Conservation (phyloP, 495 filamentous ascomycete genomes). For the Hypomontagnella monticulosa region DNA sequence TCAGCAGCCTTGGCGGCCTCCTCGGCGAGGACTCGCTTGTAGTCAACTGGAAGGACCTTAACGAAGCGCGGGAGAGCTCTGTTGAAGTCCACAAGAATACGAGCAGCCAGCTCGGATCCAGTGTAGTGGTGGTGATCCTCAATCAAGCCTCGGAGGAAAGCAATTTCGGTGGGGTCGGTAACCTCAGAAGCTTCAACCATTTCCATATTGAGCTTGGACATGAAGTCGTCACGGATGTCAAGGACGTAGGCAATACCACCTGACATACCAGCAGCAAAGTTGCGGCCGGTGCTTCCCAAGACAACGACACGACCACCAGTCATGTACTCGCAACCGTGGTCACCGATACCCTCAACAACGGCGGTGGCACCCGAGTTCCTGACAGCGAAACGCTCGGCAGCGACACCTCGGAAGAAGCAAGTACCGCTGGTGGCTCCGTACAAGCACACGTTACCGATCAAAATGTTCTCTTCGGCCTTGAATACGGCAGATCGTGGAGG, state of each 20-base stretch:
- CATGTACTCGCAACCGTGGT: conserved; percentile 99
- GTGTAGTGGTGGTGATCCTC: conserved; percentile 99
- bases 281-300: conserved; percentile 93
- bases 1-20: conserved; percentile 86
- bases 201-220: conserved; percentile 95
- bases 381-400: conserved; percentile 97
- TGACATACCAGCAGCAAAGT: conserved; percentile 99
- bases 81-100: conserved; percentile 96
- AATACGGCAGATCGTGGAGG: conserved; percentile 92
- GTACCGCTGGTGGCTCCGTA: conserved; percentile 95
- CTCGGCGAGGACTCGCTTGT: conserved; percentile 92
- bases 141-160: conserved; percentile 90
- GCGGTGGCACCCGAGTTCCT: conserved; percentile 97
- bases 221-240: conserved; percentile 91
- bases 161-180: conserved; percentile 91
- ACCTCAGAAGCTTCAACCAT: conserved; percentile 95
- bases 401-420: conserved; percentile 97
- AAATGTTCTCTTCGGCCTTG: conserved; percentile 97
- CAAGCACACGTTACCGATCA: conserved; percentile 96
- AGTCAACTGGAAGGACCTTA: conserved; percentile 95
- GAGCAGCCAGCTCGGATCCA: conserved; percentile 94
- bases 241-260: conserved; percentile 98
- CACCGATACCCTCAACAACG: conserved; percentile 96
- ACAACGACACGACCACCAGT: conserved; percentile 94
- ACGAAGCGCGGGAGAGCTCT: conserved; percentile 91